Evolutionary conservation across 2,329 filamentous ascomycete species (phyloP).

Genomic region (Fusarium sp.): DNA sequence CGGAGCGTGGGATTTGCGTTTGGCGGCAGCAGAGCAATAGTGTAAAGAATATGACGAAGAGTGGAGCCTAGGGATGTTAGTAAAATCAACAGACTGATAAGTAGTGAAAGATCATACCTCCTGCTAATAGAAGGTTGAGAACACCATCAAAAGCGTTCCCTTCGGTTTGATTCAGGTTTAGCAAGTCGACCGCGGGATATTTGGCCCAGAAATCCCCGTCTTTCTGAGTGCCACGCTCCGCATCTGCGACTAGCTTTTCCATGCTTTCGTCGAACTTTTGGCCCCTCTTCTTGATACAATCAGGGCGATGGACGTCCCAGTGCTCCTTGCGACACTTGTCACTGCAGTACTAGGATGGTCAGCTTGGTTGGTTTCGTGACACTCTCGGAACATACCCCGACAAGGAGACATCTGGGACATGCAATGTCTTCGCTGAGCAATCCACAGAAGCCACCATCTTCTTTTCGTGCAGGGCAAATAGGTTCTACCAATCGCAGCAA

Average conservation of each 20-base stretch:
- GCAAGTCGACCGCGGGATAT: slow-evolving; percentile 45
- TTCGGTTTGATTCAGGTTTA: slow-evolving; percentile 48
- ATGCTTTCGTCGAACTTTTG: neutral
- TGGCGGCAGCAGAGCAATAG: slow-evolving; percentile 34
- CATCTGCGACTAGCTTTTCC: neutral
- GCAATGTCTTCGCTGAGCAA: slow-evolving; percentile 14
- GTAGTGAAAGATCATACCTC: slow-evolving; percentile 29
- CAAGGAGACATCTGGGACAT: slow-evolving; percentile 39
- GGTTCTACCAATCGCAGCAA: slow-evolving; percentile 4
- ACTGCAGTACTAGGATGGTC: slow-evolving; percentile 45
- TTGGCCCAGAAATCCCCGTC: slow-evolving; percentile 33
- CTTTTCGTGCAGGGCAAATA: slow-evolving; percentile 20
- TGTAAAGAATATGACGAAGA: slow-evolving; percentile 48
- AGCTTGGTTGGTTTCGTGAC: neutral
- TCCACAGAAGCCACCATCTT: slow-evolving; percentile 8
- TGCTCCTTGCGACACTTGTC: slow-evolving; percentile 31
- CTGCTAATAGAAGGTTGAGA: slow-evolving; percentile 42
- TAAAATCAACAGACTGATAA: neutral
- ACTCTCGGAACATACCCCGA: slow-evolving; percentile 33
- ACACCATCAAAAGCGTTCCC: slow-evolving; percentile 40
- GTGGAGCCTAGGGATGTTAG: slow-evolving; percentile 26
- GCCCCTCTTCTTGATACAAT: slow-evolving; percentile 8
- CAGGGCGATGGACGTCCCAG: slow-evolving; percentile 18
- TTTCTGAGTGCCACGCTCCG: neutral
- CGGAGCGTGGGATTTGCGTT: slow-evolving; percentile 32